A percentile compares a stretch with the other conserved stretches of the same genome.
Conservation (phyloP, 495 filamentous ascomycete genomes). For the Chaetomidium leptoderma region DNA sequence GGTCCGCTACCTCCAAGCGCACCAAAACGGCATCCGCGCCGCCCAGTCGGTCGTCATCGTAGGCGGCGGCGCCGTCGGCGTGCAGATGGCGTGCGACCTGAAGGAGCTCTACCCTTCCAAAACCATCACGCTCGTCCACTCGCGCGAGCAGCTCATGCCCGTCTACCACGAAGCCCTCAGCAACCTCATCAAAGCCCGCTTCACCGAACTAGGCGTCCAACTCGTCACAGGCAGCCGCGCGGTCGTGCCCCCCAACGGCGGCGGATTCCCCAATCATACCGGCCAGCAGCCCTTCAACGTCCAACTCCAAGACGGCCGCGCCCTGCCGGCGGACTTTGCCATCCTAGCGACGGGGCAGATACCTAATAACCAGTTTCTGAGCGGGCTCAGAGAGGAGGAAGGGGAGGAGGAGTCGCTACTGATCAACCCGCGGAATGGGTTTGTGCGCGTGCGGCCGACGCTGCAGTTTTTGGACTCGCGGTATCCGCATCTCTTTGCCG, state of each 20-base stretch:
- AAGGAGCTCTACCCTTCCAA: conserved; percentile 55
- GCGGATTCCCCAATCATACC: conserved; percentile 28
- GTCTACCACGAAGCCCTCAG: conserved; percentile 49
- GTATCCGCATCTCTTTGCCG: conserved; percentile 44
- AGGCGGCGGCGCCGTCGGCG: conserved; percentile 58
- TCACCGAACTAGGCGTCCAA: conserved; percentile 40
- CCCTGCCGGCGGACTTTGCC: conserved; percentile 20
- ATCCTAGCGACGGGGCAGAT: conserved; percentile 42
- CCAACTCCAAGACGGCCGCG: conserved; percentile 13
- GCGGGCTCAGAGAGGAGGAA: conserved; percentile 26
- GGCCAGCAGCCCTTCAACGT: conserved; percentile 7
- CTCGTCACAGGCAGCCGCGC: conserved; percentile 16
- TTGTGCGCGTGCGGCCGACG: conserved; percentile 50
- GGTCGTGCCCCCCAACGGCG: conserved; percentile 22
- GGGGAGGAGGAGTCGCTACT: conserved; percentile 28
- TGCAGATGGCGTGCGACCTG: conserved; percentile 57
- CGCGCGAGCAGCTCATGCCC: conserved; percentile 48
- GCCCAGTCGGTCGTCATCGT: conserved; percentile 48
- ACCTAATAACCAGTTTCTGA: conserved; percentile 49
- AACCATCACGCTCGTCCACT: conserved; percentile 54
- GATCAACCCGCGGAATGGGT: conserved; percentile 41
- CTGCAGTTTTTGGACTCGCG: conserved; percentile 48
- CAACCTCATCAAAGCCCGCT: conserved; percentile 38
- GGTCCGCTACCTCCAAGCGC: conserved; percentile 37
- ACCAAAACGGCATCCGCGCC: conserved; percentile 30